phyloP scores from a whole-genome alignment of 2,329 filamentous ascomycete species.

The Fusarium staphyleae region DNA sequence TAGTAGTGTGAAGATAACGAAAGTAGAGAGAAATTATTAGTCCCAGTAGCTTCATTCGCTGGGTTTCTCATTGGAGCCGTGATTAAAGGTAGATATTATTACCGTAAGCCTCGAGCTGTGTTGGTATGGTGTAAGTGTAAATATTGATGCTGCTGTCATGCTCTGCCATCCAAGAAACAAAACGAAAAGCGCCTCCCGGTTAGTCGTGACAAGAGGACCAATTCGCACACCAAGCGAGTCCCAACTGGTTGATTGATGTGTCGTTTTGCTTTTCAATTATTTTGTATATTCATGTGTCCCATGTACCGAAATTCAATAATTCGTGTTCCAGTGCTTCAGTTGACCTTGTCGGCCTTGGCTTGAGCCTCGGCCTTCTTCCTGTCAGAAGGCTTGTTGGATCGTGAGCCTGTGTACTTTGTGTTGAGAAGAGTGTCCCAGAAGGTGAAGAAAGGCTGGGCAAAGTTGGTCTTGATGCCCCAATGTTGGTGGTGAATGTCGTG shows the following conservation, averaged over 20 bases:
- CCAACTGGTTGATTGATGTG: slow-evolving; percentile 3
- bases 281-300: slow-evolving; percentile 31
- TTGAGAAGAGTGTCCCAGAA: slow-evolving; percentile 88
- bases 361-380: slow-evolving; percentile 37
- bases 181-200: slow-evolving; percentile 23
- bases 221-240: slow-evolving; percentile 31
- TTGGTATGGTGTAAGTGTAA: slow-evolving; percentile 26
- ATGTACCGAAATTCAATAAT: slow-evolving; percentile 31
- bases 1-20: slow-evolving; percentile 26
- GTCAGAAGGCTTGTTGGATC: slow-evolving; percentile 50
- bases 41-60: slow-evolving; percentile 19
- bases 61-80: slow-evolving; percentile 37
- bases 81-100: slow-evolving; percentile 37
- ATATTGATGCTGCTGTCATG: slow-evolving; percentile 30
- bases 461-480: slow-evolving; percentile 98
- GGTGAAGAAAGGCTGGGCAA: slow-evolving; percentile 90
- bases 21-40: slow-evolving; percentile 26
- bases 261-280: slow-evolving; percentile 16
- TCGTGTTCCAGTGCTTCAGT: slow-evolving; percentile 34
- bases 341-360: slow-evolving; percentile 24
- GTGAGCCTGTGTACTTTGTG: slow-evolving; percentile 81
- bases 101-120: slow-evolving; percentile 35
- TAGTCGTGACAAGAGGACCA: slow-evolving; percentile 14
- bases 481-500: slow-evolving; percentile 99
- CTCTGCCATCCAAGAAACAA: slow-evolving; percentile 26